Base-by-base conservation (phyloP, 192 early-diverging fungal species). In the Linnemannia elongata region DNA sequence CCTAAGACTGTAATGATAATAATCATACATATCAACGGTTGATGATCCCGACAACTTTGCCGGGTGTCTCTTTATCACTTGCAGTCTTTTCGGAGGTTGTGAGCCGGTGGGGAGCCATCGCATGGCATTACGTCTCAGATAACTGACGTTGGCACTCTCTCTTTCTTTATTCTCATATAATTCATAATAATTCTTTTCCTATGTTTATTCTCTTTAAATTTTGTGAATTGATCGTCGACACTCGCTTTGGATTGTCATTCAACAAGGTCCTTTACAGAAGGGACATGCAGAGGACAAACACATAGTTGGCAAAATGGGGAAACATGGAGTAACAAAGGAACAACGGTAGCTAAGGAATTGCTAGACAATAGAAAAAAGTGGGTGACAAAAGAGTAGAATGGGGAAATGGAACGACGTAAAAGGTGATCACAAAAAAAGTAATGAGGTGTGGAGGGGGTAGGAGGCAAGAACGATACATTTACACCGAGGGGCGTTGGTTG, bases 21-120 rank as follows among this genome's bases (percentile, higher is more conserved):
- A 87, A 87, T 87, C 85, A 87, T 87, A 87, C 85, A 87, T 87
- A 87, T 87, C 85, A 87, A 81, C 81, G 85, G 85, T 87, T 87
- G 85, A 87, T 87, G 85, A 80, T 80, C 79, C 54, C 79, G 85
- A 80, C 80, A 71, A 71, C 35, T 38, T 87, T 81, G 79, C 75
- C 76, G 72, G 79, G 76, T 35, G 76, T 54, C 47, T 74, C 66
- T 70, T 66, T 68, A 22, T 78, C 60, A 39, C 33, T 76, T 78
- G 71, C 82, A 78, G 76, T 78, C 82, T 73, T 52, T 57, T 68
- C 66, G 41, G 60, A n/a, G 10, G 77, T 55, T 35, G 33, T 35
- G n/a, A 10, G 17, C 13, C 15, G 39, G 35, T 69, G 45, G 63
- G 30, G 76, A 71, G 45, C 63, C 41, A 68, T 74, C 74, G 80